phyloP scores from a whole-genome alignment of 2,329 filamentous ascomycete genomes.

The Pseudocercospora musae region DNA sequence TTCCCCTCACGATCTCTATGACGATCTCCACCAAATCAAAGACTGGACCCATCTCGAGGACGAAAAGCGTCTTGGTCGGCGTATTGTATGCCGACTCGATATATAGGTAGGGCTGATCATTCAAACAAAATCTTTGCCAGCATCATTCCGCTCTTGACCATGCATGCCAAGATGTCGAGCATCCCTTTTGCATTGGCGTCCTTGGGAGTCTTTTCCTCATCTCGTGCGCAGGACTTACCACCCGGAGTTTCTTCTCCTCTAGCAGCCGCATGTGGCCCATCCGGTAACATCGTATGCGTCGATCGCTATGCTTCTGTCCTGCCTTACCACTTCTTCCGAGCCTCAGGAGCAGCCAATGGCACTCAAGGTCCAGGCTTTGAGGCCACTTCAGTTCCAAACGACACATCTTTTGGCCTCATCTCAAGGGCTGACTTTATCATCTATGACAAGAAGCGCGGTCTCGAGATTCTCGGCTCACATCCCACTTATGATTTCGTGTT shows the following conservation, averaged over 20 bases:
- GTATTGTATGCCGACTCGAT: neutral
- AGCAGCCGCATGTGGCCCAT: neutral
- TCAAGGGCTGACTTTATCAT: constrained; percentile 32
- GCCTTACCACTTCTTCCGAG: constrained; percentile 16
- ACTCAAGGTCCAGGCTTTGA: constrained; percentile 11
- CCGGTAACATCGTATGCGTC: constrained; percentile 15
- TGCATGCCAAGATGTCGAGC: neutral
- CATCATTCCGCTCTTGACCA: neutral
- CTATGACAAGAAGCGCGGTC: constrained; percentile 34
- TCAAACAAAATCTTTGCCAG: neutral
- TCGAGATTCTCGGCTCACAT: constrained; percentile 33
- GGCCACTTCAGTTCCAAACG: constrained; percentile 24
- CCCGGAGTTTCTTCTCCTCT: neutral
- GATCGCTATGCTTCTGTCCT: constrained; percentile 20
- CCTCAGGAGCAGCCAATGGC: constrained; percentile 4
- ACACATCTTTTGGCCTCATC: constrained; percentile 32
- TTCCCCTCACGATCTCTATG: neutral
- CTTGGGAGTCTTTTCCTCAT: neutral
- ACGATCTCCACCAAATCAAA: neutral
- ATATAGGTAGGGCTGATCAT: neutral
- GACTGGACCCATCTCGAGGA: neutral
- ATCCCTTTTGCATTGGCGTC: neutral
- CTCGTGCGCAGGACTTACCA: neutral
- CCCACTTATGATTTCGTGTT: constrained; percentile 35
- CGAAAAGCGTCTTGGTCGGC: neutral